These are phyloP conservation scores for Cutaneotrichosporon sp. DNA, from an alignment of 1,284 basidiomycete species.

Conservation along the genomic window DNA sequence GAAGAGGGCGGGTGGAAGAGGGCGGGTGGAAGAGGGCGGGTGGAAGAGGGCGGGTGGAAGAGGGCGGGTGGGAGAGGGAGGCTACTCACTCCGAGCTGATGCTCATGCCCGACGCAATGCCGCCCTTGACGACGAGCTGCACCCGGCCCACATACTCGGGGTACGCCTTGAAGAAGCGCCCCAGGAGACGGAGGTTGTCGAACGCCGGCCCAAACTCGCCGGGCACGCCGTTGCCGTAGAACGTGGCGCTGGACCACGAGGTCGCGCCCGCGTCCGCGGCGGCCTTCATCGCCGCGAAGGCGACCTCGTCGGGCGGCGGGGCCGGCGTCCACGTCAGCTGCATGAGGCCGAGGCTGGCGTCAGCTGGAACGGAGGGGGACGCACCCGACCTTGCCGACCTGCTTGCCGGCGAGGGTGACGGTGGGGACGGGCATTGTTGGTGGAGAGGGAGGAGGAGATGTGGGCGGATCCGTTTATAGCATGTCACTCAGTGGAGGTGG, in stretches of 20 bases:
- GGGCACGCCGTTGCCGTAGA: slow-evolving; percentile 42
- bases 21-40: no score
- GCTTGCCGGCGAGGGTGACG: slow-evolving; percentile 36
- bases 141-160: slow-evolving; percentile 61
- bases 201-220: slow-evolving; percentile 19
- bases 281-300: slow-evolving; percentile 64
- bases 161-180: slow-evolving; percentile 54
- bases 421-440: slow-evolving; percentile 27
- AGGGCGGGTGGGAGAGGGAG: no score
- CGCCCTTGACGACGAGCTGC: slow-evolving; percentile 60
- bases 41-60: no score
- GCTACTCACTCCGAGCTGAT: slow-evolving; percentile 26
- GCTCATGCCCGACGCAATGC: slow-evolving; percentile 30
- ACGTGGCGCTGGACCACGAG: slow-evolving; percentile 52
- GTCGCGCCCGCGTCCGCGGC: slow-evolving; percentile 62
- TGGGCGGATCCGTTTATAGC: no score
- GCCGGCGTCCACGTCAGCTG: slow-evolving; percentile 59
- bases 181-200: slow-evolving; percentile 49
- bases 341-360: slow-evolving; percentile 58
- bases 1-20: no score
- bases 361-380: slow-evolving; percentile 8
- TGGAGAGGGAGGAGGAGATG: not conserved
- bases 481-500: not conserved
- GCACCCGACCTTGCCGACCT: slow-evolving; percentile 41
- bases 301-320: slow-evolving; percentile 59